These are phyloP conservation scores for Cordia subcordata DNA, from an alignment of 257 asterid species.

Conservation along the genomic window DNA sequence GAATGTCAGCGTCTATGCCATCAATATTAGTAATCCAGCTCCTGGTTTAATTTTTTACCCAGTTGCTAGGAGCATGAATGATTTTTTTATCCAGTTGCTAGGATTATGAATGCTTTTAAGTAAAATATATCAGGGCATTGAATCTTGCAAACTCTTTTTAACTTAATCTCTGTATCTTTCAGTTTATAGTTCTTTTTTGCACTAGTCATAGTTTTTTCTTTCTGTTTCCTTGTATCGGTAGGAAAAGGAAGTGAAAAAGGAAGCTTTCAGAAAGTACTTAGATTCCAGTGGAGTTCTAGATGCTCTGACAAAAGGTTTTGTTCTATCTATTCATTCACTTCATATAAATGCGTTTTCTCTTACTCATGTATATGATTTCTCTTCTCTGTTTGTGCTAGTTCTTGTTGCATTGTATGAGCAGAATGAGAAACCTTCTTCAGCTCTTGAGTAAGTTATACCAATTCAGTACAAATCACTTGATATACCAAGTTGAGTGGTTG, in stretches of 20 bases:
- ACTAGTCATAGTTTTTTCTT: neutral
- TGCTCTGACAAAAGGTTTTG: constrained; percentile 76
- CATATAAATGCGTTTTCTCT: neutral
- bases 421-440: constrained; percentile 88
- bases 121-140: too few relatives aligned
- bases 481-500: neutral
- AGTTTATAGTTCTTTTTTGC: neutral
- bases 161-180: too few relatives aligned
- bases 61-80: too few relatives aligned
- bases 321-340: constrained; percentile 9
- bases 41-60: too few relatives aligned
- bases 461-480: neutral
- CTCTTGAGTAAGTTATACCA: constrained; percentile 68
- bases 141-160: too few relatives aligned
- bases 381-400: constrained; percentile 33
- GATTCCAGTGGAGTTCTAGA: constrained; percentile 91
- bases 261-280: constrained; percentile 85
- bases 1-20: too few relatives aligned
- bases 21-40: too few relatives aligned
- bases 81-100: too few relatives aligned
- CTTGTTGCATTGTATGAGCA: constrained; percentile 91
- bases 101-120: too few relatives aligned
- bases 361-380: constrained; percentile 7
- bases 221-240: constrained; percentile 15
- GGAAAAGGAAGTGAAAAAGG: constrained; percentile 98